Evolutionary conservation across 106 monocot genomes (phyloP).

Genomic region (Posidonia australis): DNA sequence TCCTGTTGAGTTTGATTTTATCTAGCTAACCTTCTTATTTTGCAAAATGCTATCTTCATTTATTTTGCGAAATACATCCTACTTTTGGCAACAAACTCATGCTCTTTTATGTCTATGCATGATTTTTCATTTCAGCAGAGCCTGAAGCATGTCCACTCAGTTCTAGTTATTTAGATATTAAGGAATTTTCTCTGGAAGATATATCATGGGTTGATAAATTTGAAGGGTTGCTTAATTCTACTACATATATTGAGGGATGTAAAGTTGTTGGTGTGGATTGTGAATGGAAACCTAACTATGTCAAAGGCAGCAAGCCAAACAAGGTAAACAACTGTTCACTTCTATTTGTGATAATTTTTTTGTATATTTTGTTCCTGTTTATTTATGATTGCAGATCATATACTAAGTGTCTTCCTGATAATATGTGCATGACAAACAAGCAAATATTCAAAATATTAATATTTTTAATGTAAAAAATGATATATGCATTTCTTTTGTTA

Average conservation of each 20-base stretch:
- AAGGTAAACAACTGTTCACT: constrained; percentile 34
- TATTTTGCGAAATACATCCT: neutral
- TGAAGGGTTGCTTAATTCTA: constrained; percentile 40
- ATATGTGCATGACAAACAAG: no score
- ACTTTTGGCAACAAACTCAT: no score
- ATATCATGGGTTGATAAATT: constrained; percentile 81
- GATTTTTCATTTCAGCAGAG: constrained; percentile 25
- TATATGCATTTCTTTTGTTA: no score
- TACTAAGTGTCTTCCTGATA: no score
- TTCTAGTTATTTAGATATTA: constrained; percentile 44
- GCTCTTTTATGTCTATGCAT: neutral
- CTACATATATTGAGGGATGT: constrained; percentile 58
- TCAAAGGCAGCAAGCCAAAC: constrained; percentile 70
- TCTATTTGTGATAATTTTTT: no score
- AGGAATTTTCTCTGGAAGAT: constrained; percentile 49
- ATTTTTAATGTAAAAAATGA: no score
- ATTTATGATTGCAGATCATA: neutral
- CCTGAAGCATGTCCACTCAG: constrained; percentile 21
- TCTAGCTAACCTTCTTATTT: no score
- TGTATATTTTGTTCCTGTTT: neutral
- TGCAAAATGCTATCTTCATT: no score
- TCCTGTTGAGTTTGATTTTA: no score
- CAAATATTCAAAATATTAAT: no score
- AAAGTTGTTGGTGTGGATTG: constrained; percentile 94
- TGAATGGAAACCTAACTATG: constrained; percentile 97